phyloP scores from a whole-genome alignment of 331 rosid species.

The Rosa hybrid region DNA sequence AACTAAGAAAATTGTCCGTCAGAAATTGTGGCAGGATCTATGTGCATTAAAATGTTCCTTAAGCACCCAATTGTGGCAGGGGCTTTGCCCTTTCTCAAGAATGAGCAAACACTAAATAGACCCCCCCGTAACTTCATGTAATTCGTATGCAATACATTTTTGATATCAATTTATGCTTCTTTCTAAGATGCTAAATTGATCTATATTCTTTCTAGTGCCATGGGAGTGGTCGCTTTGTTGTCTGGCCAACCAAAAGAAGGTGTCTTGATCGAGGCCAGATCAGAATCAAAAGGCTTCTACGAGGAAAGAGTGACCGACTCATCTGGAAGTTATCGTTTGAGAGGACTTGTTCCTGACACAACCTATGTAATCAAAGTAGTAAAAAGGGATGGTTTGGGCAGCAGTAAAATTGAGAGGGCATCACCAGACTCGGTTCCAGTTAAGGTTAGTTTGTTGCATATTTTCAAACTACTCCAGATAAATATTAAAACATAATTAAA shows the following conservation, averaged over 20 bases:
- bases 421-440: conserved; percentile 71
- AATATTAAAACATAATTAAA: not conserved
- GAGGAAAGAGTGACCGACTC: conserved; percentile 94
- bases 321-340: conserved; percentile 80
- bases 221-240: conserved; percentile 67
- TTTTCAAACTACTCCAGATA: not conserved
- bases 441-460: conserved; percentile 49
- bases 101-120: not conserved
- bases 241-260: conserved; percentile 98
- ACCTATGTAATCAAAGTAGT: conserved; percentile 71
- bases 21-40: not conserved
- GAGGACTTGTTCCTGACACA: conserved; percentile 90
- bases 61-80: not conserved
- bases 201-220: conserved; percentile 63
- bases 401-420: conserved; percentile 79
- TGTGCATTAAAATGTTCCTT: not conserved
- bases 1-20: not conserved
- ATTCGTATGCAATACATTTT: not conserved
- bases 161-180: not conserved
- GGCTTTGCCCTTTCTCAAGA: not conserved
- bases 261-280: conserved; percentile 89
- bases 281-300: conserved; percentile 86
- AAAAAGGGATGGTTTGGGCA: conserved; percentile 55
- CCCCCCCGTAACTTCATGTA: not conserved
- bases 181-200: conserved; percentile 22